Base-by-base conservation (phyloP, 768 basidiomycete genomes). In the Paxillus involutus region DNA sequence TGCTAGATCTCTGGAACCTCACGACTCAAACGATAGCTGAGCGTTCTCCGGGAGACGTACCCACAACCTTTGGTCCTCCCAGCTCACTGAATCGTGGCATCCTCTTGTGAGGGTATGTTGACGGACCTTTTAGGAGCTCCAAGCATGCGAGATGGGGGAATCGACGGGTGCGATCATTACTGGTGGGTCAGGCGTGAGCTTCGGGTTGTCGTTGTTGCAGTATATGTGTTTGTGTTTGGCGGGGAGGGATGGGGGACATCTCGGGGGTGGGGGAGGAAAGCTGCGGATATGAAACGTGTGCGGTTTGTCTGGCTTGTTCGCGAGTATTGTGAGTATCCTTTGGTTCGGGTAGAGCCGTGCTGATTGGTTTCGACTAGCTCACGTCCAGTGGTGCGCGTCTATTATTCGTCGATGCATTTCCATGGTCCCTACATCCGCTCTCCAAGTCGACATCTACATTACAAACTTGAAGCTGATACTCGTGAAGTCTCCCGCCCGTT, bases 231-330 rank as follows among this genome's bases (percentile, higher is more conserved):
- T 80, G 52, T 80, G 80, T 54, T 70, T 90, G 62, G 75, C 81
- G 1, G 81, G 79, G 36, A 73, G 84, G 56, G 76, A 85, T 45
- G 80, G 81, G 6, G 66, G 62, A 52, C 66, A 68, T 53, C 65
- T 84, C 12, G 83, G 82, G 13, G 80, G 2, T 77, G 73, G 69
- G 76, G 77, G 0, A 59, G 71, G 32, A 71, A 70, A 24, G 61
- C 65, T 6, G 77, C 72, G 51, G 71, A 70, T 41, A 82, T 80
- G 6, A 71, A 62, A 32, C 76, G 90, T 5, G 79, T 90, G 0
- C 75, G 89, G 16, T 89, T 91, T 58, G 77, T 91, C 3, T 91
- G 89, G 89, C 78, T 90, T 42, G 73, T 89, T 19, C 77, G 88
- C 37, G 90, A 91, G 62, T 90, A 84, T 62, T 79, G 88, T 89